Base-by-base conservation (phyloP, 805 yeast genomes). In the Wickerhamomyces xylosicus region DNA sequence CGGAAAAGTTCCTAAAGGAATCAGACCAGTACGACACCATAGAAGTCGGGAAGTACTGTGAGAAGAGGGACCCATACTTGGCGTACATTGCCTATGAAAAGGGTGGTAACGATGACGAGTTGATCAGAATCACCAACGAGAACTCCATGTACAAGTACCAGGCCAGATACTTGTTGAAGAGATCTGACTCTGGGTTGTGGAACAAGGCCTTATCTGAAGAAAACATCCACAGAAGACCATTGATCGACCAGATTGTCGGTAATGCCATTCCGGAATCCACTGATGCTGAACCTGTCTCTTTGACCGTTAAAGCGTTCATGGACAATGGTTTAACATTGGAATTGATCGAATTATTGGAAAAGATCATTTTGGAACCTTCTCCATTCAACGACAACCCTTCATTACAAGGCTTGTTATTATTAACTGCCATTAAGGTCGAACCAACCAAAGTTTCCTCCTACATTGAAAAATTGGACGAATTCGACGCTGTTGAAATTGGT, bases 81-180 rank as follows among this genome's bases (percentile, higher is more conserved):
- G 99, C 98, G 21, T 92, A 86, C 63, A 92, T 92, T 64, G 95
- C 96, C 38, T 92, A 92, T 63, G 95, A 94, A 45, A 90, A 89
- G 66, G 99, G 99, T 57, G 69, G 72, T 39, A 89, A 90, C 53
- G 96, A 92, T 59, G 80, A 71, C 41, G 98, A 92, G 61, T 74
- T 92, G 55, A 76, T 92, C 54, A 71, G 75, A 56, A 87, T 92
- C 62, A 92, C 98, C 49, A 92, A 92, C 61, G 97, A 92, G 56
- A 92, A 92, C 62, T 76, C 92, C 52, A 92, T 92, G 99, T 92
- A 84, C 74, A 92, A 92, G 63, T 90, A 92, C 64, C 98, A 92
- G 70, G 97, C 97, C n/a, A 80, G 97, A 61, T 92, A 92, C 59
- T 71, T 92, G 53, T 73, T 92, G 50, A 69, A 77, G 44, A 83